A percentile compares a stretch with the other conserved stretches of the same genome.
These are phyloP conservation scores for Mortierella polycephala DNA, from an alignment of 371 early-diverging fungal species.

Conservation along the genomic window DNA sequence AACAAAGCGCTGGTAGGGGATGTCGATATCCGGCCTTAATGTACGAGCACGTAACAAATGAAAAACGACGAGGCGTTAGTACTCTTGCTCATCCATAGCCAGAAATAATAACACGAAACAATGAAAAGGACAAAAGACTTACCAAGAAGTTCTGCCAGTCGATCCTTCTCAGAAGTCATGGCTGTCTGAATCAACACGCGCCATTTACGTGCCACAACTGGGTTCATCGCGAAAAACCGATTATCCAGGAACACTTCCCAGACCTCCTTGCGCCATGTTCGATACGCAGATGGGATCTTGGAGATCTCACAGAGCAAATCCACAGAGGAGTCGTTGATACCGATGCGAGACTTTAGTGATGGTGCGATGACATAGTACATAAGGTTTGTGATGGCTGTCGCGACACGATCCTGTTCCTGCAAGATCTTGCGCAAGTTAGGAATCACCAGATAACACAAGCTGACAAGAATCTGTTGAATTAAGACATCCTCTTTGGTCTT, in stretches of 20 bases:
- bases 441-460: conserved; percentile 68
- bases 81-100: background rate
- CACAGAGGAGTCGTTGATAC: conserved; percentile 40
- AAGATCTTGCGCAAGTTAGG: conserved; percentile 74
- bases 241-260: conserved; percentile 85
- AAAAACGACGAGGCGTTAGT: background rate
- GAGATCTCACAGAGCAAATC: conserved; percentile 66
- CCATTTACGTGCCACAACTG: conserved; percentile 70
- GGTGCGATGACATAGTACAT: conserved; percentile 87
- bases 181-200: conserved; percentile 71
- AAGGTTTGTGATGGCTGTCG: conserved; percentile 71
- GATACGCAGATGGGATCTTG: conserved; percentile 70
- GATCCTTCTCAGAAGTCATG: conserved; percentile 78
- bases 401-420: conserved; percentile 78
- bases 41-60: background rate
- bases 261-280: conserved; percentile 82
- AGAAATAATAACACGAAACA: background rate
- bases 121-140: conserved; percentile 5
- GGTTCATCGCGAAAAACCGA: conserved; percentile 76
- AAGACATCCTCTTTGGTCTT: conserved; percentile 57
- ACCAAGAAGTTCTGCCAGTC: conserved; percentile 74
- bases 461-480: conserved; percentile 60
- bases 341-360: conserved; percentile 65
- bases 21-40: conserved; percentile 71
- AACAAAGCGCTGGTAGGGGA: conserved; percentile 80